Conservation (phyloP, 2,329 filamentous ascomycete species). For the Calonectria honghensis region DNA sequence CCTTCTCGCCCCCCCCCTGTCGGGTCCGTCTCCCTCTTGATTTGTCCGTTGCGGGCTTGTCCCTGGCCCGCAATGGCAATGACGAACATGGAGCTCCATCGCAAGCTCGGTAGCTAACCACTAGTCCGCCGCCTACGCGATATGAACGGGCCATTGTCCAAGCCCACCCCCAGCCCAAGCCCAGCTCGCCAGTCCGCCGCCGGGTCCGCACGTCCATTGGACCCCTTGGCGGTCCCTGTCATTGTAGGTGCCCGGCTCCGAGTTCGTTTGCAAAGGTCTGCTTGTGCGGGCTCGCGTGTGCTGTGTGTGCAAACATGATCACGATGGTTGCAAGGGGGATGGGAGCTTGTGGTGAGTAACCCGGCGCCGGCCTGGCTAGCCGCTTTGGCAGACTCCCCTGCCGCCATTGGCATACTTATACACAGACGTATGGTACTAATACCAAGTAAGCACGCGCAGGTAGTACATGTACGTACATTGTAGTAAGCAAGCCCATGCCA, state of each 20-base stretch:
- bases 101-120: slow-evolving; percentile 55
- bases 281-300: not conserved
- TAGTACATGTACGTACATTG: slow-evolving; percentile 11
- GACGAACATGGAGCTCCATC: slow-evolving; percentile 55
- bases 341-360: slow-evolving; percentile 30
- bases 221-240: slow-evolving; percentile 27
- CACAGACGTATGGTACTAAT: slow-evolving; percentile 7
- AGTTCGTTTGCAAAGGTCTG: slow-evolving; percentile 4
- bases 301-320: slow-evolving; percentile 25
- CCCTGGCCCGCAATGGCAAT: slow-evolving; percentile 50
- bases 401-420: slow-evolving; percentile 8
- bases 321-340: slow-evolving; percentile 30
- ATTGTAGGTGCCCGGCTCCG: slow-evolving; percentile 17
- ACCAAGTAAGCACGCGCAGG: slow-evolving; percentile 9
- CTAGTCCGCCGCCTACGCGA: slow-evolving; percentile 48
- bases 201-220: slow-evolving; percentile 38
- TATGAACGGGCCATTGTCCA: slow-evolving; percentile 51
- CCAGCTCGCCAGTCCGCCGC: slow-evolving; percentile 46
- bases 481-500: slow-evolving; percentile 10
- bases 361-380: slow-evolving; percentile 28
- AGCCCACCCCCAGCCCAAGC: slow-evolving; percentile 50
- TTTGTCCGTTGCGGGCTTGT: slow-evolving; percentile 37
- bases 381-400: slow-evolving; percentile 29
- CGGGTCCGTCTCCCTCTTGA: slow-evolving; percentile 35
- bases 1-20: slow-evolving; percentile 28